Base-by-base conservation (phyloP, 2,329 filamentous ascomycete genomes). In the Clarireedia hainanense region DNA sequence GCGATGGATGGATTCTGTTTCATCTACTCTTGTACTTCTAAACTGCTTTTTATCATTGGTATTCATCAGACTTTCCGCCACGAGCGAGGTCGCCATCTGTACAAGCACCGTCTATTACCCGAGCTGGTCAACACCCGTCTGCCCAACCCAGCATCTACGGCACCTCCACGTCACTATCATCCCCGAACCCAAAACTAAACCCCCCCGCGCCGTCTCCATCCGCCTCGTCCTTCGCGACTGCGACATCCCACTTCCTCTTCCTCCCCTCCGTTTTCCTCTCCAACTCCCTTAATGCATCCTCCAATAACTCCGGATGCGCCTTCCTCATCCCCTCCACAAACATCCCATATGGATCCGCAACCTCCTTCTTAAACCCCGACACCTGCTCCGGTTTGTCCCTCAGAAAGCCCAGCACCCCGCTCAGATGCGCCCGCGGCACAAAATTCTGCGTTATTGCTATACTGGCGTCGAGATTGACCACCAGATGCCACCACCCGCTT, bases 401-500 rank as follows among this genome's bases (percentile, higher is more conserved):
- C 64, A 97, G 71, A 64, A 97, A 97, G 1, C 81, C 81, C 52
- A 97, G 71, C 0, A 91, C 91, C 45, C 89, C 83, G 0, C 79
- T 75, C 2, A 96, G 72, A 65, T 92, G 86, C 59, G 75, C 75
- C 40, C 73, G 71, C 0, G 94, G 91, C 12, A 97, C 89, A 68
- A 97, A 96, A 69, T 97, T 97, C 69, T 97, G 92, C 6, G 92
- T 97, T 61, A 97, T 79, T 4, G 92, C 94, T 60, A 97, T 88
- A 45, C 88, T 87, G 12, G 82, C 79, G 63, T 91, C 87, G 1
- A 96, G 74, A 67, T 97, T 97, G 47, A 97, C 85, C 9, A 97
- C 94, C 34, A 97, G 75, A 75, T 97, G 92, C 85, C 94, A 97
- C 92, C 92, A 97, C 5, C 92, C 91, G 51, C 86, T 91, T 0